Evolutionary conservation across 306 rosid genomes (phyloP), one percentile per base, ranked within the genome.

Genomic region (Castanopsis chinensis): DNA sequence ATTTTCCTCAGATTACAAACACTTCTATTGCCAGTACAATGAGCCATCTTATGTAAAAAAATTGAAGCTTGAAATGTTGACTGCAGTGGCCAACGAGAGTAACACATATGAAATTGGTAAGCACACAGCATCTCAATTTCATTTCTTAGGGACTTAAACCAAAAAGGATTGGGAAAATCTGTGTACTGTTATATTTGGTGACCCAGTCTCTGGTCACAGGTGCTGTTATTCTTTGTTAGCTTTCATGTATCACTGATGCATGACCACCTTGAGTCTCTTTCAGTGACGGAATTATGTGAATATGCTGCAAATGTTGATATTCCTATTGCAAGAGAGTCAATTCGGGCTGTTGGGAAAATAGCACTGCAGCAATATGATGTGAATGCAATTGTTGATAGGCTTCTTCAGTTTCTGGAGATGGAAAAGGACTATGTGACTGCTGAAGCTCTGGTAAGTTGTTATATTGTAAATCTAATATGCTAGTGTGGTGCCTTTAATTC

Each of bases 261-360:
- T 77, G 73, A 79, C 54, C 74, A 78, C 84, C 79, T 73, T 84
- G 77, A 27, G 58, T 75, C 76, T 60, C 59, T 80, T 86, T 71
- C 98, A 96, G 99, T 96, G 89, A 96, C 99, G 13, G 99, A 96
- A 76, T 86, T 96, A 79, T 96, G 99, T 75, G 99, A 96, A 85
- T 96, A 96, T 88, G 99, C 98, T 85, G 99, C 99, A 76, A 96
- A 93, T 88, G 99, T 96, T 81, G 99, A 96, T 82, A 96, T 96
- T 84, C 99, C 99, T 71, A 96, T 96, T 87, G 99, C 99, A 85
- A 91, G 99, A 86, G 99, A 96, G 86, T 96, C 99, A 4, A 93
- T 96, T 74, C 97, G 98, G 74, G 99, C 99, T 78, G 99, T 96
- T 73, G 99, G 99, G 83, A 96, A 93, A 85, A 96, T 96, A 83